These are phyloP conservation scores for Ambrosiella beaveri DNA, from an alignment of 2,329 filamentous ascomycete genomes.

Conservation along the genomic window DNA sequence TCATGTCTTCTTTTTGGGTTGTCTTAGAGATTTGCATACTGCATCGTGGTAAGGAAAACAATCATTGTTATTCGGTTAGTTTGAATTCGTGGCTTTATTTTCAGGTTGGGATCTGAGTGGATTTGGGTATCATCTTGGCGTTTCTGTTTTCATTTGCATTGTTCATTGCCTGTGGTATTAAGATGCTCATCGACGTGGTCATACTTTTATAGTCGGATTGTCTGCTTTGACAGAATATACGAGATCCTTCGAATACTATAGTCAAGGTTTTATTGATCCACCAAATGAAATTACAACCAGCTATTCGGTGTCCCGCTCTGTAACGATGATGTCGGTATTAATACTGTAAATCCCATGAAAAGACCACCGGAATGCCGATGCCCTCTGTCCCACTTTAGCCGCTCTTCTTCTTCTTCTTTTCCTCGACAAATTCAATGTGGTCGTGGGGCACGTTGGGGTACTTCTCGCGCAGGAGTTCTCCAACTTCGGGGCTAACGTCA, in stretches of 20 bases:
- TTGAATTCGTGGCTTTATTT: neutral
- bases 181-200: too few relatives aligned
- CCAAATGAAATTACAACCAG: too few relatives aligned
- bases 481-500: conserved; percentile 85
- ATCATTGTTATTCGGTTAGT: neutral
- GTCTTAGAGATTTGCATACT: neutral
- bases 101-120: neutral
- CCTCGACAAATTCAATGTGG: conserved; percentile 86
- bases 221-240: too few relatives aligned
- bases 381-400: neutral
- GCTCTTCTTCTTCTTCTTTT: conserved; percentile 67
- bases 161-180: too few relatives aligned
- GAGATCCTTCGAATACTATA: too few relatives aligned
- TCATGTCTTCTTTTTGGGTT: neutral
- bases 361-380: too few relatives aligned
- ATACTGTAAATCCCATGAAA: too few relatives aligned
- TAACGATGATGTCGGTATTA: too few relatives aligned
- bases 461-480: conserved; percentile 77
- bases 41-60: neutral
- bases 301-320: too few relatives aligned
- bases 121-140: neutral
- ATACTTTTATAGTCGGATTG: too few relatives aligned
- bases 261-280: too few relatives aligned
- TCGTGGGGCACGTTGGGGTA: conserved; percentile 85
- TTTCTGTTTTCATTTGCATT: neutral